phyloP scores from a whole-genome alignment of 495 filamentous ascomycete genomes.

The Glutinoglossum americanum region DNA sequence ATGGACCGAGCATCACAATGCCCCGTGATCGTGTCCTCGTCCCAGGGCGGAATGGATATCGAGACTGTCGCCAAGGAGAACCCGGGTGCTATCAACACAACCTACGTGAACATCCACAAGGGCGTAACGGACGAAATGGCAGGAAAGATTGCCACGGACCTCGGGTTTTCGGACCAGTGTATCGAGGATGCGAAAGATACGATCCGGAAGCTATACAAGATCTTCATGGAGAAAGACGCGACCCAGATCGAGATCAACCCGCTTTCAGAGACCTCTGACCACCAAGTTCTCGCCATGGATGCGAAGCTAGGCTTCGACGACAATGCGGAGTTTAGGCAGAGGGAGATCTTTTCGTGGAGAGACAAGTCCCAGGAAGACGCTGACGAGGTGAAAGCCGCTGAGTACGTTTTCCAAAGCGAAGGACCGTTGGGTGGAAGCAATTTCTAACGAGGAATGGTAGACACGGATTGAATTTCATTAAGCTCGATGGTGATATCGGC shows the following conservation, averaged over 20 bases:
- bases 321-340: slow-evolving; percentile 94
- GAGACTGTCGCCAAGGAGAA: slow-evolving; percentile 95
- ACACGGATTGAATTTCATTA: slow-evolving; percentile 92
- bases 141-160: slow-evolving; percentile 65
- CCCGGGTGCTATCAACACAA: slow-evolving; percentile 85
- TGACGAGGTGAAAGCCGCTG: slow-evolving; percentile 88
- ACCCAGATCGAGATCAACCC: slow-evolving; percentile 99
- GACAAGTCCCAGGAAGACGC: slow-evolving; percentile 89
- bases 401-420: slow-evolving; percentile 26
- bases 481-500: slow-evolving; percentile 96
- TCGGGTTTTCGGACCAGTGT: slow-evolving; percentile 94
- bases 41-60: slow-evolving; percentile 97
- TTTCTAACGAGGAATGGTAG: slow-evolving; percentile 15
- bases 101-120: slow-evolving; percentile 76
- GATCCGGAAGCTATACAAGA: slow-evolving; percentile 95
- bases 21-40: slow-evolving; percentile 91
- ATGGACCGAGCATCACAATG: slow-evolving; percentile 88
- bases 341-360: slow-evolving; percentile 85
- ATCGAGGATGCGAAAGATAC: slow-evolving; percentile 82
- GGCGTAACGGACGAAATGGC: slow-evolving; percentile 94
- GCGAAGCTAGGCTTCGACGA: slow-evolving; percentile 96
- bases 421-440: too few relatives aligned
- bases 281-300: slow-evolving; percentile 96
- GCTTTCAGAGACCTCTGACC: slow-evolving; percentile 87
- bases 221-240: slow-evolving; percentile 94